Conservation (phyloP, 164 flowering plant species). For the Magnolia kwangsiensis region DNA sequence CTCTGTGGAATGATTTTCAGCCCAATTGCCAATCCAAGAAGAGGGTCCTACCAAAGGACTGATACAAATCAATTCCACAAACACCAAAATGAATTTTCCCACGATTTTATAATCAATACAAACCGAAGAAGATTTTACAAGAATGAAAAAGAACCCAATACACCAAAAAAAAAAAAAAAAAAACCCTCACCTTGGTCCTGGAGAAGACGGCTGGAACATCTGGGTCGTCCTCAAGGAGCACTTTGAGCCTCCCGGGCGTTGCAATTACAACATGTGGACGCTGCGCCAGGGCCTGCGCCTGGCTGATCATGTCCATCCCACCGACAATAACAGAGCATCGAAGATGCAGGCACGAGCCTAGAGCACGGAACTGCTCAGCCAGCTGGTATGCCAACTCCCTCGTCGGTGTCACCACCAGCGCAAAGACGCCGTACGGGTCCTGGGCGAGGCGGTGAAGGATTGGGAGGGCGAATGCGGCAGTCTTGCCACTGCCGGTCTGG, state of each 20-base stretch:
- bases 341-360: constrained; percentile 64
- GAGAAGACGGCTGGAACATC: constrained; percentile 69
- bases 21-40: neutral
- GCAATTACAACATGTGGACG: constrained; percentile 87
- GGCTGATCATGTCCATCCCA: constrained; percentile 78
- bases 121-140: neutral
- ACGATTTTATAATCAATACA: neutral
- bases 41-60: neutral
- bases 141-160: neutral
- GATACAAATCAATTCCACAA: neutral
- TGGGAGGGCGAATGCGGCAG: constrained; percentile 94
- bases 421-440: constrained; percentile 76
- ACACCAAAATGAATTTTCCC: neutral
- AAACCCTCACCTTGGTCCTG: constrained; percentile 59
- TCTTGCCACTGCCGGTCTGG: constrained; percentile 92
- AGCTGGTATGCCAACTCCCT: constrained; percentile 87
- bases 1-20: neutral
- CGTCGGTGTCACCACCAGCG: constrained; percentile 84
- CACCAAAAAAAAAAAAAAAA: neutral
- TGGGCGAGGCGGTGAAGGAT: constrained; percentile 65
- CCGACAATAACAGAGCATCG: constrained; percentile 84
- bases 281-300: constrained; percentile 47
- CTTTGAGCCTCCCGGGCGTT: constrained; percentile 85
- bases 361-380: constrained; percentile 87
- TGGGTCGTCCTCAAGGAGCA: constrained; percentile 61